Conservation (phyloP, 2,329 filamentous ascomycete genomes). For the Xylariaceae sp. region DNA sequence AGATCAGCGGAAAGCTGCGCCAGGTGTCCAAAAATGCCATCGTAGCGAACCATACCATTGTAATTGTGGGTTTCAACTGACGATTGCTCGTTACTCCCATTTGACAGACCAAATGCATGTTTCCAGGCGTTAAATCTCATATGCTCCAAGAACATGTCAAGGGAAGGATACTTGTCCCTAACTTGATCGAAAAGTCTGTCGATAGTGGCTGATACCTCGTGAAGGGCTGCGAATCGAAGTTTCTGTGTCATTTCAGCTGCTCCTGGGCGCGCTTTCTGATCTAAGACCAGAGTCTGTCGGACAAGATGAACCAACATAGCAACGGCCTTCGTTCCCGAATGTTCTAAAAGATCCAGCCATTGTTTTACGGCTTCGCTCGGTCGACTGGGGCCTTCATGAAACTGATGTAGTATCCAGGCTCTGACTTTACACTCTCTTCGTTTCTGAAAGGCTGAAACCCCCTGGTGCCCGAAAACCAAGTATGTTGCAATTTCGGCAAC, state of each 20-base stretch:
- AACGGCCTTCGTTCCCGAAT: background rate
- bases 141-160: slow-evolving; percentile 7
- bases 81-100: background rate
- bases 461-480: slow-evolving; percentile 3
- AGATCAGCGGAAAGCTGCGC: background rate
- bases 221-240: slow-evolving; percentile 4
- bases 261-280: background rate
- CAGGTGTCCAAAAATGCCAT: background rate
- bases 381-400: slow-evolving; percentile 6
- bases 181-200: background rate
- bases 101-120: background rate
- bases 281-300: background rate
- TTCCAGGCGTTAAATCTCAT: slow-evolving; percentile 4
- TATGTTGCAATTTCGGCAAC: slow-evolving; percentile 7
- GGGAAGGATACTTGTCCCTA: slow-evolving; percentile 1
- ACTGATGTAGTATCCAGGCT: slow-evolving; percentile 3
- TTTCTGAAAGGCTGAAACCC: too few relatives aligned
- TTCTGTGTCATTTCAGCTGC: slow-evolving; percentile 4
- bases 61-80: background rate
- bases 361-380: slow-evolving; percentile 1
- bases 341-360: slow-evolving; percentile 4
- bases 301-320: slow-evolving; percentile 1
- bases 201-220: background rate
- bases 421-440: too few relatives aligned
- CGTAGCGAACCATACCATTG: background rate